phyloP scores from a whole-genome alignment of 2,329 filamentous ascomycete genomes.

The Cladosporium sp. region DNA sequence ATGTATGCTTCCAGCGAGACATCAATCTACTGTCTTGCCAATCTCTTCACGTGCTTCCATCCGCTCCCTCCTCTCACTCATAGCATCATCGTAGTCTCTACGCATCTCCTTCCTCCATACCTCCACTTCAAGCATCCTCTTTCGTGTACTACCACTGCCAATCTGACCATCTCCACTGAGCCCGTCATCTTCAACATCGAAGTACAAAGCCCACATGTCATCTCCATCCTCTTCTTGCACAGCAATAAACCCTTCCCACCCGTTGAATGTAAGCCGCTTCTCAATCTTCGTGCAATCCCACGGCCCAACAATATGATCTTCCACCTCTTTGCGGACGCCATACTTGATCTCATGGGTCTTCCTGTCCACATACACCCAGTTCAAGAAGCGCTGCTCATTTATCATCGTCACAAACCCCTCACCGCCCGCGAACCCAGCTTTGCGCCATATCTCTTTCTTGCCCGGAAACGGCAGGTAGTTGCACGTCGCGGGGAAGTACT shows the following conservation, averaged over 20 bases:
- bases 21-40: slow-evolving; percentile 7
- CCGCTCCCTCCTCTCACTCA: slow-evolving; percentile 32
- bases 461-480: slow-evolving; percentile 25
- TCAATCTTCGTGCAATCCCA: slow-evolving; percentile 27
- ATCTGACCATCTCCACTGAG: slow-evolving; percentile 25
- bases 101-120: slow-evolving; percentile 34
- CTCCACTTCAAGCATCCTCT: slow-evolving; percentile 35
- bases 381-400: slow-evolving; percentile 22
- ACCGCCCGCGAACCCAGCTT: slow-evolving; percentile 26
- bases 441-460: slow-evolving; percentile 25
- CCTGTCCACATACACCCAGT: slow-evolving; percentile 26
- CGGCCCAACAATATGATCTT: slow-evolving; percentile 23
- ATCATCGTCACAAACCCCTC: slow-evolving; percentile 30
- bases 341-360: slow-evolving; percentile 27
- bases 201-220: slow-evolving; percentile 27
- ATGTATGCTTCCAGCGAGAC: not conserved
- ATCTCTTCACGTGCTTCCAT: slow-evolving; percentile 24
- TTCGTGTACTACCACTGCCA: slow-evolving; percentile 24
- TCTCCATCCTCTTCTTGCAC: slow-evolving; percentile 25
- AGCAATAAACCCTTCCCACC: slow-evolving; percentile 28
- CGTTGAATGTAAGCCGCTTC: slow-evolving; percentile 24
- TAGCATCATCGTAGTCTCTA: slow-evolving; percentile 26
- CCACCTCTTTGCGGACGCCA: slow-evolving; percentile 24
- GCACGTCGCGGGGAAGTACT: slow-evolving; percentile 22
- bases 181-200: slow-evolving; percentile 25